Evolutionary conservation across 2,329 filamentous ascomycete genomes (phyloP).

Genomic region (Alternaria viburni): DNA sequence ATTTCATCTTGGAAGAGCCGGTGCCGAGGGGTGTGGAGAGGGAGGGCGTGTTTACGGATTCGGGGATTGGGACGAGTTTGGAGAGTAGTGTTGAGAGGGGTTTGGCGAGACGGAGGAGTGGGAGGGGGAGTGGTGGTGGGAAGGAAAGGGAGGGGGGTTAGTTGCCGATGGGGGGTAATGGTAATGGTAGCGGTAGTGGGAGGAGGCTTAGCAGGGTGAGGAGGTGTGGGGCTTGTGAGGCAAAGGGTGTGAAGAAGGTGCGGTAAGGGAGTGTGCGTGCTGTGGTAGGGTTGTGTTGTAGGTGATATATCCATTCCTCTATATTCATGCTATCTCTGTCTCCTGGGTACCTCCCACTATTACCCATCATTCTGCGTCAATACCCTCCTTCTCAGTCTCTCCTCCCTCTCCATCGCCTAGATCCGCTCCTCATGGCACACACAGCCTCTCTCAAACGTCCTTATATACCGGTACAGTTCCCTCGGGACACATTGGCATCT

Average conservation of each 20-base stretch:
- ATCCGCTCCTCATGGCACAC: not conserved
- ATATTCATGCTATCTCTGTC: not conserved
- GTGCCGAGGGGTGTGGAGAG: constrained; percentile 11
- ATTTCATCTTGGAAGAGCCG: constrained; percentile 50
- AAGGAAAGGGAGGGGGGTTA: not conserved
- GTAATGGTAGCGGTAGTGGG: not conserved
- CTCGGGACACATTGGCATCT: not conserved
- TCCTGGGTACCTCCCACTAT: not conserved
- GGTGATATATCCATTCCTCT: not conserved
- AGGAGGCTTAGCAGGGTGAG: not conserved
- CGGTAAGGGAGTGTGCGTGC: not conserved
- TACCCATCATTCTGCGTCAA: not conserved
- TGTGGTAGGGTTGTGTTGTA: not conserved
- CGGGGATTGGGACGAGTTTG: constrained; percentile 57
- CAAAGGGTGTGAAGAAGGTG: not conserved
- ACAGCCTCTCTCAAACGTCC: not conserved
- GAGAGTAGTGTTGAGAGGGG: constrained; percentile 40
- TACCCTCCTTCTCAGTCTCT: no score
- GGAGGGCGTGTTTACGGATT: constrained; percentile 43
- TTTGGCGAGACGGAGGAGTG: constrained; percentile 20
- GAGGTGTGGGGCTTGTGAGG: not conserved
- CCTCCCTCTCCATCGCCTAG: no score
- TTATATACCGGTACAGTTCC: not conserved
- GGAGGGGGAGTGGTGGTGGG: not conserved
- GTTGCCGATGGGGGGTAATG: constrained; percentile 1